These are phyloP conservation scores for Rubia yunnanensis DNA, from an alignment of 257 asterid genomes.

Conservation along the genomic window DNA sequence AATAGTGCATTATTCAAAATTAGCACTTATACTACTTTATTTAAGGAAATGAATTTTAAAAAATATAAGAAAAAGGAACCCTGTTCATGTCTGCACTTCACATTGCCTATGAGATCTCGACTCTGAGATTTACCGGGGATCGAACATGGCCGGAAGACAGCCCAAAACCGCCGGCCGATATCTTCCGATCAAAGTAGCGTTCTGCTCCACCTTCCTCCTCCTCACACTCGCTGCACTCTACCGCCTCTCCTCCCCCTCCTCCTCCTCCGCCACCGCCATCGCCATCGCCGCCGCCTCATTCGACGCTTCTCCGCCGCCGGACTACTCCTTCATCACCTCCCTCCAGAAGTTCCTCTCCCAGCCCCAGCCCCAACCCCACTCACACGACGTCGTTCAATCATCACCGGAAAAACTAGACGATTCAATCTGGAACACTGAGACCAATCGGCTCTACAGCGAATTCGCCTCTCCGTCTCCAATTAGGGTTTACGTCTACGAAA, in stretches of 20 bases:
- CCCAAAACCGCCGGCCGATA: constrained; percentile 31
- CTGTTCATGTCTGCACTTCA: neutral
- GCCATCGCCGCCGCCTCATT: constrained; percentile 16
- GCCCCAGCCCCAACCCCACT: neutral
- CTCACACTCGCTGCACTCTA: constrained; percentile 40
- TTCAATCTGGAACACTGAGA: constrained; percentile 43
- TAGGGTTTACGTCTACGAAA: constrained; percentile 71
- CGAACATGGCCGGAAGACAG: constrained; percentile 61
- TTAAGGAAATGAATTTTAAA: too few relatives aligned
- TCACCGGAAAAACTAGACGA: constrained; percentile 45
- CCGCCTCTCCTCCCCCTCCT: constrained; percentile 45
- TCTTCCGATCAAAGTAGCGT: constrained; percentile 25
- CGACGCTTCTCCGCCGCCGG: constrained; percentile 35
- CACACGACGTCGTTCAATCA: neutral
- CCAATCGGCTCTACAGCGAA: constrained; percentile 37
- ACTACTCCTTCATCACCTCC: constrained; percentile 72
- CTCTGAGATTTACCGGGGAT: neutral
- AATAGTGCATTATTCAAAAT: too few relatives aligned
- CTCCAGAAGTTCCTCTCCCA: constrained; percentile 56
- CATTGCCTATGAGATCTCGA: neutral
- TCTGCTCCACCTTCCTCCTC: constrained; percentile 16
- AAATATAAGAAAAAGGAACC: too few relatives aligned
- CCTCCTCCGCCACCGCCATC: constrained; percentile 19
- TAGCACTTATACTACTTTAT: too few relatives aligned
- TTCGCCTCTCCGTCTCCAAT: constrained; percentile 33